Evolutionary conservation across 106 monocot genomes (phyloP), one percentile per base, ranked within the genome.

Genomic region (Vanilla planifolia): DNA sequence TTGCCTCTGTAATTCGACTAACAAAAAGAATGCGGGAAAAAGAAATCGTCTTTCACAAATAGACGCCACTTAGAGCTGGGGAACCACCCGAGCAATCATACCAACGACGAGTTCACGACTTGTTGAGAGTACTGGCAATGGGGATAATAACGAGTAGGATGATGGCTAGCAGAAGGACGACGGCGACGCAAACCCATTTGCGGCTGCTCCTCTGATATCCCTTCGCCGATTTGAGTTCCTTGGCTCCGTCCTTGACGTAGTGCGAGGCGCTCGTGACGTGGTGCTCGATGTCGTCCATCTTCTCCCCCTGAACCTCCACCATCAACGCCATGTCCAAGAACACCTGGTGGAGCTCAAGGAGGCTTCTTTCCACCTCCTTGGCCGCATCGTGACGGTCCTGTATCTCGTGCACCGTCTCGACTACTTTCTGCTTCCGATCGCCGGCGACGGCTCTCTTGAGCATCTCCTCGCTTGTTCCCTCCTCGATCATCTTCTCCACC

Each of bases 291-390:
- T 85, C 71, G 62, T 90, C 71, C 70, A 90, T 59, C 75, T 73
- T 72, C 79, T 90, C 85, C 45, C 89, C 89, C 63, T 89, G 89
- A 43, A 61, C 67, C 70, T 81, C 81, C 53, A 89, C 89, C 66
- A 89, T 60, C 34, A 89, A 78, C 13, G 89, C 81, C 89, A 89
- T 89, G 75, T 89, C 89, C 28, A 89, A 46, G 60, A 89, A 89
- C 59, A 89, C 81, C 89, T 85, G 85, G 50, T 89, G 89, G 56
- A 89, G 80, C 73, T 90, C 90, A 61, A 61, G 69, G 66, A 90
- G 59, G 45, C 76, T 82, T 64, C 60, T 72, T 69, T 90, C 85
- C 20, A 90, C 43, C 73, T 85, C 90, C 52, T 67, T 65, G 5
- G 76, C 85, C 9, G 82, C 85, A 28, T 71, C 85, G 33, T 85